Base-by-base conservation (phyloP, 2,329 filamentous ascomycete species). In the Remersonia thermophila region DNA sequence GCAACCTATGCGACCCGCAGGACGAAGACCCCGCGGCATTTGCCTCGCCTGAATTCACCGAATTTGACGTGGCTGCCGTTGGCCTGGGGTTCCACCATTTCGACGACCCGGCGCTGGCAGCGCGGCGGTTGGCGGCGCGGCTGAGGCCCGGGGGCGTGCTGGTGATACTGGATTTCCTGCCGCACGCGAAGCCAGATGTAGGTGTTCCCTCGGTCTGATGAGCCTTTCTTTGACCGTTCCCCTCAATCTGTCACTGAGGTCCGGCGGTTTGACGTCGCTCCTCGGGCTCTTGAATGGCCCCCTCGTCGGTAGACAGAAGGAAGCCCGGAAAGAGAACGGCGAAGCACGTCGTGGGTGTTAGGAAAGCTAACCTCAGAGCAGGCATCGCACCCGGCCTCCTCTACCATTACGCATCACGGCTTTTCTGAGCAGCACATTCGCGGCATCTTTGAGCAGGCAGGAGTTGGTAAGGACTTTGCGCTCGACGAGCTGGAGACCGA, bases 21-120 rank as follows among this genome's bases (percentile, higher is more conserved):
- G 61, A 67, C 32, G 51, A 63, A 3, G 60, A 66, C 29, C 66
- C 80, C 13, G 58, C 65, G 1, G 59, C 67, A 15, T 69, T 87
- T 42, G 61, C 71, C 27, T 68, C 66, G 33, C 59, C 69, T 8
- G 67, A 75, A 23, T 84, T 81, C 60, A 71, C 66, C 53, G 64
- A 73, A 51, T 85, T 89, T 51, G 81, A 89, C 54, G 51, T 80
- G 8, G 71, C 71, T 5, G 68, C 67, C 29, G 69, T 82, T 13
- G 75, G 51, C 4, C 42, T 54, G 5, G 51, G 48, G 6, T 49
- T 51, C 35, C 51, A 54, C 37, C 79, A 83, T 53, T 79, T 83
- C 37, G 69, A 73, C 41, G 65, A 84, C 48, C 73, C 79, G 3
- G 62, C 61, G 2, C 58, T 77, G 20, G 73, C 76, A 0, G 67